Percentiles rank a stretch among this genome's conserved stretches.
Evolutionary conservation across 805 yeast species (phyloP).

Genomic region (Lachancea sp.): DNA sequence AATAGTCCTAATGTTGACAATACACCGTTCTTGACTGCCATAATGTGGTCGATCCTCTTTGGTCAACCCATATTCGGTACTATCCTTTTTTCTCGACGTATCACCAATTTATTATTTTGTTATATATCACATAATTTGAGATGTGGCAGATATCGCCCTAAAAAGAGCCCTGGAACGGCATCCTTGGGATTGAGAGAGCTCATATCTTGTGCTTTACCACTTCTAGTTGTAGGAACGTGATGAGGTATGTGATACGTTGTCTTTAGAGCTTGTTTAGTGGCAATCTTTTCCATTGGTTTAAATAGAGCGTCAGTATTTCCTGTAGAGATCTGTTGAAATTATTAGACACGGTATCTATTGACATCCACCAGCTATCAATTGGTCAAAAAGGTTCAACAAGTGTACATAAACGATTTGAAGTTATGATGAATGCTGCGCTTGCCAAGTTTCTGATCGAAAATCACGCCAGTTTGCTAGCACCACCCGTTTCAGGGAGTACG

Average conservation of each 20-base stretch:
- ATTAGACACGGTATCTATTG: background rate
- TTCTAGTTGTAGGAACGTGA: too few relatives aligned
- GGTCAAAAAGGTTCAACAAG: too few relatives aligned
- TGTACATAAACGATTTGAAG: too few relatives aligned
- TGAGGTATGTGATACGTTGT: background rate
- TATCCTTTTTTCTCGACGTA: background rate
- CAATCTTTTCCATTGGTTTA: background rate
- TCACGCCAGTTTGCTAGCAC: conserved; percentile 15
- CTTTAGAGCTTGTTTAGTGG: background rate
- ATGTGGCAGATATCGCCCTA: too few relatives aligned
- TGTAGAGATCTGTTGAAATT: background rate
- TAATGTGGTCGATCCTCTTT: too few relatives aligned
- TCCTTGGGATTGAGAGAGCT: too few relatives aligned
- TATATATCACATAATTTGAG: background rate
- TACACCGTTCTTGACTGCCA: too few relatives aligned
- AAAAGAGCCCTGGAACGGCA: too few relatives aligned
- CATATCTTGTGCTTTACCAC: too few relatives aligned
- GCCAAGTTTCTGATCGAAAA: conserved; percentile 23
- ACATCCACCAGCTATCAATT: background rate
- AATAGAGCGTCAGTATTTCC: background rate
- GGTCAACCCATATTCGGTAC: background rate
- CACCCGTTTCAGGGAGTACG: conserved; percentile 25
- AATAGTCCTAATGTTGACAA: too few relatives aligned
- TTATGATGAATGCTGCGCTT: conserved; percentile 6
- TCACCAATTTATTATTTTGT: background rate